Conservation (phyloP, 1,284 basidiomycete species). For the Pseudozyma pruni region DNA sequence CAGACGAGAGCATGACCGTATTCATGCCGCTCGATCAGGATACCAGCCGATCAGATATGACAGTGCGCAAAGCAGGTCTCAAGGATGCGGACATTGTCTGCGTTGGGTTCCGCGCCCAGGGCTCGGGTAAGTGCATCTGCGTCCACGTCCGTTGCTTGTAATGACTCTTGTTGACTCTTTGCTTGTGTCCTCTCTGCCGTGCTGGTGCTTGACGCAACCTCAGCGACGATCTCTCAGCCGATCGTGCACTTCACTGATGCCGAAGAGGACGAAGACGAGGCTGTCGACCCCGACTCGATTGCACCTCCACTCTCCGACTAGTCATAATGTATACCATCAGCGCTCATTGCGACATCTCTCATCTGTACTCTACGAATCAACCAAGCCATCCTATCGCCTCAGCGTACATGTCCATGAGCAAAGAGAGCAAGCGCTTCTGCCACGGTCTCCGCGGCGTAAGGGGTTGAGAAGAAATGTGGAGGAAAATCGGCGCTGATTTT, state of each 20-base stretch:
- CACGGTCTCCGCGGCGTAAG: too few species aligned
- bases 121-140: constrained; percentile 24
- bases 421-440: too few species aligned
- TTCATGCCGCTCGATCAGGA: constrained; percentile 47
- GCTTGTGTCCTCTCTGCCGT: not conserved
- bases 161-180: not conserved
- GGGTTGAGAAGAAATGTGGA: too few species aligned
- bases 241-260: constrained; percentile 37
- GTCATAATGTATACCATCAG: too few species aligned
- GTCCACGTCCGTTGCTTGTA: not conserved
- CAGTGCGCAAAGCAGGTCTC: constrained; percentile 42
- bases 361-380: too few species aligned
- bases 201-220: not conserved
- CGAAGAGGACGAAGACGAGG: constrained; percentile 39
- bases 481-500: too few species aligned
- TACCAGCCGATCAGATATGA: constrained; percentile 6
- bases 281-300: constrained; percentile 30
- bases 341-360: too few species aligned
- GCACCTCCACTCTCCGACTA: constrained; percentile 33
- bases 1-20: constrained; percentile 33
- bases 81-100: constrained; percentile 43
- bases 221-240: constrained; percentile 45
- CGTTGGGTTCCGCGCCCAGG: constrained; percentile 38
- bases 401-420: too few species aligned
- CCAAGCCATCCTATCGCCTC: too few species aligned